Base-by-base conservation (phyloP, 768 basidiomycete genomes). In the Macrolepiota fuliginosa region DNA sequence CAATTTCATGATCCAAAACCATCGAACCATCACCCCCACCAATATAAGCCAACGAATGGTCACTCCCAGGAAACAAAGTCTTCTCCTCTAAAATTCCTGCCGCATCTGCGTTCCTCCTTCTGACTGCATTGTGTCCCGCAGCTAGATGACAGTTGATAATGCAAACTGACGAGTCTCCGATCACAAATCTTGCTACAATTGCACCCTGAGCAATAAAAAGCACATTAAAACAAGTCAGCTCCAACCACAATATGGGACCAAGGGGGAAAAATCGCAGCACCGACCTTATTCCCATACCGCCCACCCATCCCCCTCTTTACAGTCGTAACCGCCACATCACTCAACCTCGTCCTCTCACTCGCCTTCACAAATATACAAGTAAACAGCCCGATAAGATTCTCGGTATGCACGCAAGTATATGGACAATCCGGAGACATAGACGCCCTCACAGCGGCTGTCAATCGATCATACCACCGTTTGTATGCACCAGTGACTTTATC, bases 111-210 rank as follows among this genome's bases (percentile, higher is more conserved):
- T 97, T 97, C 17, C 96, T 83, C 63, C 90, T 81, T 1, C 90
- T 83, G 17, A 90, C 83, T 54, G 91, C 90, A 59, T 84, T 83
- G 68, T 98, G 96, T 1, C 96, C 96, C 5, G 94, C 93, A n/a
- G 96, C 96, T 62, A 99, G 83, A 79, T 99, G 96, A 65, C 92
- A 94, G 74, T 99, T 99, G 76, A 98, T 86, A 68, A 97, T 90
- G 74, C 96, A 98, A 13, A 98, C 71, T 0, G 93, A 96, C 1
- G 95, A 91, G 72, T 98, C 94, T 62, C 94, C 94, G 49, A 98
- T 81, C 6, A 95, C 84, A 63, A 97, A 87, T 19, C 96, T 86
- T 2, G 91, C 85, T n/a, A 95, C 83, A 64, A 97, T 95, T 0
- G 89, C 95, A 9, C 95, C 95, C 92, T 95, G 66, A 10, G 56